Percentiles rank a stretch among this genome's conserved stretches.
Evolutionary conservation across 768 basidiomycete genomes (phyloP).

Genomic region (Flagelloscypha sp.): DNA sequence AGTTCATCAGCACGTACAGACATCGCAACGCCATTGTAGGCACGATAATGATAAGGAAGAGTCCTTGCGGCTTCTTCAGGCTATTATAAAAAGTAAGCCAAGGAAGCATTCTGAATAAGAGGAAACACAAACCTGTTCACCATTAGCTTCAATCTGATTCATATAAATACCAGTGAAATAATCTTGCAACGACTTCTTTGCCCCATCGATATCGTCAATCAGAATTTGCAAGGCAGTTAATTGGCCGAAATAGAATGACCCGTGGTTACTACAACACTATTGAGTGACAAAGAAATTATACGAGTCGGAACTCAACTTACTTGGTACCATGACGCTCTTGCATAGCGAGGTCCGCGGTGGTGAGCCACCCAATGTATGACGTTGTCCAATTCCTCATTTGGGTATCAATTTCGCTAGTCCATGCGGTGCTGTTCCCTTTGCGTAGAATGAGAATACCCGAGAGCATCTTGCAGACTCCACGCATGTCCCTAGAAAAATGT

Average conservation of each 20-base stretch:
- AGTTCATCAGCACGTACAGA: constrained; percentile 10
- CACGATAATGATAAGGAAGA: constrained; percentile 23
- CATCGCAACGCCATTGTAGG: constrained; percentile 25
- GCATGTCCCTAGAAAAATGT: background rate
- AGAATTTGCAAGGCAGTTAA: constrained; percentile 21
- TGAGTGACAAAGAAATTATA: background rate
- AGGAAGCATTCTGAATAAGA: background rate
- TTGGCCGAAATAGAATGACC: constrained; percentile 23
- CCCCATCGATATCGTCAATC: constrained; percentile 18
- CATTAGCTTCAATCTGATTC: constrained; percentile 19
- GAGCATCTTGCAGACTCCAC: constrained; percentile 20
- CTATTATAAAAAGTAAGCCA: constrained; percentile 6
- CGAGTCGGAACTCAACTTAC: constrained; percentile 11
- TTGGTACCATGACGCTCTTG: constrained; percentile 15
- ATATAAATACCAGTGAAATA: constrained; percentile 20
- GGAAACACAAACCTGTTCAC: constrained; percentile 15
- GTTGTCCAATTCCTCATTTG: constrained; percentile 18
- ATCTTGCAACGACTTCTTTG: constrained; percentile 13
- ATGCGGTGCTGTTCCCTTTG: constrained; percentile 13
- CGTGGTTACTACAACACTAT: constrained; percentile 20
- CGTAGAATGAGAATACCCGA: constrained; percentile 20
- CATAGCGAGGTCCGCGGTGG: constrained; percentile 13
- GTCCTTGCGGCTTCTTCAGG: constrained; percentile 23
- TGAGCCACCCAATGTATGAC: constrained; percentile 22
- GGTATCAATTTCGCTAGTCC: constrained; percentile 18